A percentile compares a stretch with the other conserved stretches of the same genome.
phyloP scores from a whole-genome alignment of 1,284 basidiomycete species.

The Ustilago trichophora region DNA sequence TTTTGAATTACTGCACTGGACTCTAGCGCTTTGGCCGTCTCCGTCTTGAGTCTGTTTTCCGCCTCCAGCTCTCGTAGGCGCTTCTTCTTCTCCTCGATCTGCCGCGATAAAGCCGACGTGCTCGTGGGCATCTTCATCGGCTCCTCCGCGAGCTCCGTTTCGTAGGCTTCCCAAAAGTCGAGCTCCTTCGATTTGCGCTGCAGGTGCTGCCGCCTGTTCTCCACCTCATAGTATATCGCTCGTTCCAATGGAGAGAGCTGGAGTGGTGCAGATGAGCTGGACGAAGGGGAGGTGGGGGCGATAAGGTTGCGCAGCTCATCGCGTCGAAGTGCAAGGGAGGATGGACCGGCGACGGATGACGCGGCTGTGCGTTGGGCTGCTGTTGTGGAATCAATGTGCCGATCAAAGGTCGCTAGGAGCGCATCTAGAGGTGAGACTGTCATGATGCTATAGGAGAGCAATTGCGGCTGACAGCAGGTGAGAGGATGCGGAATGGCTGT shows the following conservation, averaged over 20 bases:
- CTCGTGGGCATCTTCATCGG: slow-evolving; percentile 36
- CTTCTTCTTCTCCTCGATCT: slow-evolving; percentile 38
- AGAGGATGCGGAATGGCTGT: too few relatives aligned
- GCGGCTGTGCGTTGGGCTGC: slow-evolving; percentile 9
- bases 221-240: slow-evolving; percentile 40
- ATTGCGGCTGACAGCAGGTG: too few relatives aligned
- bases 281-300: neutral
- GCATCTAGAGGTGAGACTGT: slow-evolving; percentile 31
- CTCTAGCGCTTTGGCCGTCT: slow-evolving; percentile 31
- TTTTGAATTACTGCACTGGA: slow-evolving; percentile 28
- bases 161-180: slow-evolving; percentile 46
- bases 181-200: slow-evolving; percentile 26
- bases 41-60: slow-evolving; percentile 20
- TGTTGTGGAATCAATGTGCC: slow-evolving; percentile 19
- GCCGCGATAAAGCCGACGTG: slow-evolving; percentile 18
- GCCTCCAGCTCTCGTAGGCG: slow-evolving; percentile 11
- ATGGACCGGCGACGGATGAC: slow-evolving; percentile 17
- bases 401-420: slow-evolving; percentile 27
- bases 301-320: slow-evolving; percentile 25
- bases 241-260: slow-evolving; percentile 40
- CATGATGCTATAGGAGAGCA: slow-evolving; percentile 3
- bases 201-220: slow-evolving; percentile 17
- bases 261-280: neutral
- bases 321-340: slow-evolving; percentile 12
- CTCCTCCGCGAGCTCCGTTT: slow-evolving; percentile 17